A percentile compares a stretch with the other conserved stretches of the same genome.
Conservation (phyloP, 805 yeast genomes). For the Kodamaea kaohsiungensis region DNA sequence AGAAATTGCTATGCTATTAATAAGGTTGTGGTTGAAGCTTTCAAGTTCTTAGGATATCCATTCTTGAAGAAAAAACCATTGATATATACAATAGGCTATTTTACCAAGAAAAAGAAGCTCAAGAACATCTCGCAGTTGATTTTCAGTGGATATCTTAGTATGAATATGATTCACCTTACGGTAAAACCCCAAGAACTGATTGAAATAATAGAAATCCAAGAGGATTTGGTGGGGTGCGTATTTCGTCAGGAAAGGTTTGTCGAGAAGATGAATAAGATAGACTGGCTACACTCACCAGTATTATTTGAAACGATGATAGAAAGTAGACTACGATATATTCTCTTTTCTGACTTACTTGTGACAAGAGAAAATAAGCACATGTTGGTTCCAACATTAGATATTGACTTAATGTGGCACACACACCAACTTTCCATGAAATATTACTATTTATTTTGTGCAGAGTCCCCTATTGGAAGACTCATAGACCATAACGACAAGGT, state of each 20-base stretch:
- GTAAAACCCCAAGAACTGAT: background rate
- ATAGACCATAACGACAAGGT: constrained; percentile 30
- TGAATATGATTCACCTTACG: constrained; percentile 6
- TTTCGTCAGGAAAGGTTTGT: constrained; percentile 23
- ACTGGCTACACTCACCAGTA: constrained; percentile 19
- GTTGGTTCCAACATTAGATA: constrained; percentile 28
- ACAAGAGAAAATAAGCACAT: constrained; percentile 3
- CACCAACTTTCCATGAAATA: constrained; percentile 21
- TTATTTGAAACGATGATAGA: constrained; percentile 14
- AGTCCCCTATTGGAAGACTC: constrained; percentile 6
- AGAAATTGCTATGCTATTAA: background rate
- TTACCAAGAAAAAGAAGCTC: background rate
- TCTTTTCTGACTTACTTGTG: constrained; percentile 15
- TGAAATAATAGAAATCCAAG: constrained; percentile 12
- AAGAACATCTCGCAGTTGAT: constrained; percentile 1
- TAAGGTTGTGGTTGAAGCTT: background rate
- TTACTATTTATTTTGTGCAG: constrained; percentile 16
- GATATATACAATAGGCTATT: background rate
- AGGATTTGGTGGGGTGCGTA: constrained; percentile 28
- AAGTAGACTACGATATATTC: constrained; percentile 18
- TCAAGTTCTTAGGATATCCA: background rate
- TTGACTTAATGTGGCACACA: constrained; percentile 31
- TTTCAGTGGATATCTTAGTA: background rate
- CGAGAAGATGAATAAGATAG: constrained; percentile 18
- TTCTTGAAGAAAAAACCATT: background rate